phyloP scores from a whole-genome alignment of 1,284 basidiomycete species.

The Irpex sp. region DNA sequence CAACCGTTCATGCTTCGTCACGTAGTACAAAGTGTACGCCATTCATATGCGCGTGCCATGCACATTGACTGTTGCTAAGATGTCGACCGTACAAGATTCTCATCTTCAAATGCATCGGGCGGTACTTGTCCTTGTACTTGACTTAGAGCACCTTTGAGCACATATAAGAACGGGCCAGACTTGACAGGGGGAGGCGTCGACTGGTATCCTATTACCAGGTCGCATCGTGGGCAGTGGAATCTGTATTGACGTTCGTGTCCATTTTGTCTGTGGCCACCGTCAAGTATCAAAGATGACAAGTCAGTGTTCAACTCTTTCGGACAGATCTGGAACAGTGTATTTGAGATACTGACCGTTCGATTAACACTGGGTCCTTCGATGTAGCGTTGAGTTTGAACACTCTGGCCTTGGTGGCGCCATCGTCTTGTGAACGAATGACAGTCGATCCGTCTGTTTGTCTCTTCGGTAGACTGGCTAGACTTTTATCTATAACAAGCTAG shows the following conservation, averaged over 20 bases:
- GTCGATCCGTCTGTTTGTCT: constrained; percentile 70
- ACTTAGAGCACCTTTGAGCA: constrained; percentile 68
- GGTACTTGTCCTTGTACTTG: constrained; percentile 76
- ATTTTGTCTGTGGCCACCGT: constrained; percentile 35
- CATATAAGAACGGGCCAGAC: constrained; percentile 67
- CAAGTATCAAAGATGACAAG: constrained; percentile 2
- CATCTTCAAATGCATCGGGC: constrained; percentile 66
- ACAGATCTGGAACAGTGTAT: not conserved
- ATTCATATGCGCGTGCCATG: not conserved
- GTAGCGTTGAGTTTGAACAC: constrained; percentile 77
- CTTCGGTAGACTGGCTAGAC: constrained; percentile 58
- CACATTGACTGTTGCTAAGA: not conserved
- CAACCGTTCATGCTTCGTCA: not conserved
- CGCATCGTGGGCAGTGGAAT: constrained; percentile 71
- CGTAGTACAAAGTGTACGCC: not conserved
- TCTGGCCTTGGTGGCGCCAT: constrained; percentile 47
- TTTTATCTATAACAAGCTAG: constrained; percentile 79
- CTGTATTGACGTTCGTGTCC: constrained; percentile 73
- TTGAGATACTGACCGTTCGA: constrained; percentile 54
- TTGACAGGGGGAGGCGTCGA: constrained; percentile 64
- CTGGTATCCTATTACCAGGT: constrained; percentile 70
- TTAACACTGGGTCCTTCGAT: constrained; percentile 54
- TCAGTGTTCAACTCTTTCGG: not conserved
- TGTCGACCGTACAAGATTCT: constrained; percentile 20
- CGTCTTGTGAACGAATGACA: constrained; percentile 65